A percentile compares a stretch with the other conserved stretches of the same genome.
These are phyloP conservation scores for Calamus simplicifolius DNA, from an alignment of 176 grass and related monocot genomes.

Conservation along the genomic window DNA sequence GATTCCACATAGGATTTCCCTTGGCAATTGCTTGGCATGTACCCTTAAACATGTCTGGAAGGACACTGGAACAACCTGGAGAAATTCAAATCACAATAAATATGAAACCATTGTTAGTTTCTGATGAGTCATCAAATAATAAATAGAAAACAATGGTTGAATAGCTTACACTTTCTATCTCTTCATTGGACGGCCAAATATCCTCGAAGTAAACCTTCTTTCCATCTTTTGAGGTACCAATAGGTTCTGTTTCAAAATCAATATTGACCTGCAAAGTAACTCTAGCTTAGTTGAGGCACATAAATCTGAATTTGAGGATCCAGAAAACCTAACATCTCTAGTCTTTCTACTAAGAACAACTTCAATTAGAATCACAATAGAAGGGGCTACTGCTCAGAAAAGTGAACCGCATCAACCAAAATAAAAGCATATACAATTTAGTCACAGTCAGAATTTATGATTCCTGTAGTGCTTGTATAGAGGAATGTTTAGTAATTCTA, in stretches of 20 bases:
- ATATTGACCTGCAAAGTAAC: constrained; percentile 74
- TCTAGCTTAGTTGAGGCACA: background rate
- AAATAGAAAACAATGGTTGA: constrained; percentile 7
- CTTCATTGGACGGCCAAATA: constrained; percentile 96
- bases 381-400: too few relatives aligned
- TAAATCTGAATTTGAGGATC: too few relatives aligned
- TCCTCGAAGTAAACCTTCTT: constrained; percentile 82
- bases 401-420: too few relatives aligned
- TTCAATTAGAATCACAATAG: too few relatives aligned
- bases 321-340: too few relatives aligned
- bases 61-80: constrained; percentile 77
- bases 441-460: too few relatives aligned
- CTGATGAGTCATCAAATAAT: background rate
- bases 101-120: constrained; percentile 1
- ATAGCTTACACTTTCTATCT: constrained; percentile 69
- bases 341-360: too few relatives aligned
- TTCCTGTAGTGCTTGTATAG: background rate
- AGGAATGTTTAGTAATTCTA: background rate
- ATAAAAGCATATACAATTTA: too few relatives aligned
- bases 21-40: constrained; percentile 85
- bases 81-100: constrained; percentile 2
- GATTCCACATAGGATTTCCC: constrained; percentile 90
- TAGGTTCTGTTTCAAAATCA: constrained; percentile 96
- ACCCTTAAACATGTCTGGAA: constrained; percentile 91
- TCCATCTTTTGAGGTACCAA: constrained; percentile 83